Evolutionary conservation across 768 basidiomycete species (phyloP).

Genomic region (Xerocomellus amylosporus): DNA sequence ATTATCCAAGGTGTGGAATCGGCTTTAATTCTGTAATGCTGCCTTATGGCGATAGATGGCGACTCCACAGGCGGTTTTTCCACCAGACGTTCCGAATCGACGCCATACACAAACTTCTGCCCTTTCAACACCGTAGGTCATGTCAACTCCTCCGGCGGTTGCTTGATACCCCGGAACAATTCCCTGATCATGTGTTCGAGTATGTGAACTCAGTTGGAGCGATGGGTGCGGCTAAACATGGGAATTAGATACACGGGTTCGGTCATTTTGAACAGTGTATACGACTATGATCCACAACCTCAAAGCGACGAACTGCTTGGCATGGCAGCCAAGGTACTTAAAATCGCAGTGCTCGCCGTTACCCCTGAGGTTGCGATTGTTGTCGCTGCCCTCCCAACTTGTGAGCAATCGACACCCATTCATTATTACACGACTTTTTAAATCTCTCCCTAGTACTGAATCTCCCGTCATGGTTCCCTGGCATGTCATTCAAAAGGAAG

Average conservation of each 20-base stretch:
- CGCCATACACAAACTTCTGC: conserved; percentile 20
- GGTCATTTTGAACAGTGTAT: background rate
- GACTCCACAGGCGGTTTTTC: conserved; percentile 11
- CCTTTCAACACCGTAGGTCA: conserved; percentile 24
- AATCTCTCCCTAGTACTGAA: background rate
- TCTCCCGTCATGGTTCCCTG: conserved; percentile 10
- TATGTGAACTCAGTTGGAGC: background rate
- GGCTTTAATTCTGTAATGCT: conserved; percentile 14
- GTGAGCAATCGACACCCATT: background rate
- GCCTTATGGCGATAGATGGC: background rate
- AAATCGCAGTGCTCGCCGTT: background rate
- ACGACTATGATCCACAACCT: background rate
- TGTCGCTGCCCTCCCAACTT: background rate
- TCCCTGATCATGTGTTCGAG: conserved; percentile 29
- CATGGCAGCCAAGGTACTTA: background rate
- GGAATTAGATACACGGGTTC: background rate
- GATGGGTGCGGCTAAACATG: background rate
- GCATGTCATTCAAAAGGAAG: conserved; percentile 6
- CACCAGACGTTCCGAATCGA: conserved; percentile 14
- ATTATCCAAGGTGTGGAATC: conserved; percentile 1
- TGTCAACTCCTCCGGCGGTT: conserved; percentile 30
- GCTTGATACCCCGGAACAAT: conserved; percentile 29
- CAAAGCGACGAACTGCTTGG: background rate
- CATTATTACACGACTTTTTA: background rate
- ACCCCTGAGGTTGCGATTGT: background rate